Percentiles rank a stretch among this genome's conserved stretches.
Conservation (phyloP, 441 rosid species). For the Sinapis alba region DNA sequence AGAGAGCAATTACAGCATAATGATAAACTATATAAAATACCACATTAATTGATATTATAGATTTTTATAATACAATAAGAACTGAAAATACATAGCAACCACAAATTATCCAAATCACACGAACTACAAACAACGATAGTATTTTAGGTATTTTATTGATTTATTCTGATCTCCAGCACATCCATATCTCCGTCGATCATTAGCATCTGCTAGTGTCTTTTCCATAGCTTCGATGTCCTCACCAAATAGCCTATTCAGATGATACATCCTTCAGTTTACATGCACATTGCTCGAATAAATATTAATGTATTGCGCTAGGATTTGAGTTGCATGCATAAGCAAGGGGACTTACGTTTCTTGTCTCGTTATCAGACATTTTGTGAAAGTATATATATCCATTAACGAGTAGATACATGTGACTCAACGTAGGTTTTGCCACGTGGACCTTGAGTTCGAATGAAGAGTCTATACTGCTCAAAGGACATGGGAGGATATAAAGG, state of each 20-base stretch:
- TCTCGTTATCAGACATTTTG: too few species aligned
- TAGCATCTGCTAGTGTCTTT: not conserved
- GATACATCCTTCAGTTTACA: not conserved
- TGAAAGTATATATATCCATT: too few species aligned
- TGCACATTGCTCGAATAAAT: not conserved
- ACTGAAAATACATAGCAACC: not conserved
- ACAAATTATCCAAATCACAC: not conserved
- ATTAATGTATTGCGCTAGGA: not conserved
- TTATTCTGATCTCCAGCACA: not conserved
- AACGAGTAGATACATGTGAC: conserved; percentile 50
- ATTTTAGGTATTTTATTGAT: not conserved
- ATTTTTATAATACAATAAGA: not conserved
- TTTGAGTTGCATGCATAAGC: conserved; percentile 4
- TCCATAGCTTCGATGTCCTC: not conserved
- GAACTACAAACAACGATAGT: not conserved
- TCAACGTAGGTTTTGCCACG: conserved; percentile 77
- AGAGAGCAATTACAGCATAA: not conserved
- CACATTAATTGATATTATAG: not conserved
- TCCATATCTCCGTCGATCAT: not conserved
- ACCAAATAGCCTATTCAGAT: not conserved
- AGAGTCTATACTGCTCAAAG: conserved; percentile 73
- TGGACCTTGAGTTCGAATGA: conserved; percentile 70
- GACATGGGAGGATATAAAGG: conserved; percentile 70
- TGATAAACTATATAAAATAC: not conserved
- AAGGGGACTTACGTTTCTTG: conserved; percentile 11